Percentiles rank a stretch among this genome's conserved stretches.
phyloP scores from a whole-genome alignment of 2,329 filamentous ascomycete genomes.

The Fusarium sp. region DNA sequence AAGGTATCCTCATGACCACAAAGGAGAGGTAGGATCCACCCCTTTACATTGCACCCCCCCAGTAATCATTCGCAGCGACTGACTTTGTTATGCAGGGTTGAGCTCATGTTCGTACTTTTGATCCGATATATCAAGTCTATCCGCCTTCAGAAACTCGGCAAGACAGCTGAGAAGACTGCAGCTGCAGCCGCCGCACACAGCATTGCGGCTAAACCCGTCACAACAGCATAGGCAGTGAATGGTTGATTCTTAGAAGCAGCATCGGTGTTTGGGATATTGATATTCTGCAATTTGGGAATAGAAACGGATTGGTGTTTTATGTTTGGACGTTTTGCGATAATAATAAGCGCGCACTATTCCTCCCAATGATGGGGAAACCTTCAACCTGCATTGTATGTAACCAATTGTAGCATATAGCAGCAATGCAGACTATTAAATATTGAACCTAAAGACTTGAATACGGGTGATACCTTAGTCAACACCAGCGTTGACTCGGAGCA shows the following conservation, averaged over 20 bases:
- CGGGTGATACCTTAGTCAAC: neutral
- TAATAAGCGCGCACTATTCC: constrained; percentile 14
- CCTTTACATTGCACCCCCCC: neutral
- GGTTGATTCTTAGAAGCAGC: neutral
- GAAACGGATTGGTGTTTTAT: constrained; percentile 32
- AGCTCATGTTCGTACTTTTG: constrained; percentile 85
- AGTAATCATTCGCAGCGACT: neutral
- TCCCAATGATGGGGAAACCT: neutral
- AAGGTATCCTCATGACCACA: constrained; percentile 98
- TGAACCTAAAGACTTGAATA: neutral
- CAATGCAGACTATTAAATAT: neutral
- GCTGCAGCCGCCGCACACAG: constrained; percentile 57
- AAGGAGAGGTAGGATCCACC: constrained; percentile 79
- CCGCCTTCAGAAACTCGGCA: constrained; percentile 73
- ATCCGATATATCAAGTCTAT: constrained; percentile 81
- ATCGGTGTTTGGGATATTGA: constrained; percentile 24
- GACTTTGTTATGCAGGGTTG: constrained; percentile 66
- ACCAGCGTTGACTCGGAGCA: neutral
- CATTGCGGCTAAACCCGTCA: constrained; percentile 42
- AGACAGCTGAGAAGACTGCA: constrained; percentile 69
- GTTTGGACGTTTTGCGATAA: constrained; percentile 13
- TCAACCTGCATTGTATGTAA: neutral
- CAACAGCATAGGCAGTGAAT: constrained; percentile 20
- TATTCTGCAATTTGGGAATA: constrained; percentile 14
- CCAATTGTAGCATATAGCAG: neutral